Percentiles rank a stretch among this genome's conserved stretches.
Conservation (phyloP, 2,329 filamentous ascomycete genomes). For the Apiospora kogelbergensis region DNA sequence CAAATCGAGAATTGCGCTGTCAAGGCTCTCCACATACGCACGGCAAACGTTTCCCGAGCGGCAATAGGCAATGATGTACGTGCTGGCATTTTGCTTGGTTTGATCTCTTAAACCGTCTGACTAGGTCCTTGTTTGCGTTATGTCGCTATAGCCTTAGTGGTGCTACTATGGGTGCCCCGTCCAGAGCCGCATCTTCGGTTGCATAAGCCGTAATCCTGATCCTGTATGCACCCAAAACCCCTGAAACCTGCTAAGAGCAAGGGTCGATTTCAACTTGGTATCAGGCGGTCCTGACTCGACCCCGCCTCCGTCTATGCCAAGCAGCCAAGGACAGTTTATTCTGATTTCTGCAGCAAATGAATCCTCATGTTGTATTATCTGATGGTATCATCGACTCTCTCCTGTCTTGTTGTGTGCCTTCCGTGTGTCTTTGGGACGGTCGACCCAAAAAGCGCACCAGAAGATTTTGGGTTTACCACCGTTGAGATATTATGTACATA, state of each 20-base stretch:
- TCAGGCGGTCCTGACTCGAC: constrained; percentile 29
- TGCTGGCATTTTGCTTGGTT: not conserved
- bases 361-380: not conserved
- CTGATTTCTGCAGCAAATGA: not conserved
- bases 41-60: constrained; percentile 5
- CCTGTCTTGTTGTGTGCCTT: not conserved
- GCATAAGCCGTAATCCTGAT: constrained; percentile 7
- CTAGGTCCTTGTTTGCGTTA: not conserved
- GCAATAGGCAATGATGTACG: not conserved
- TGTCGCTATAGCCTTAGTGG: not conserved
- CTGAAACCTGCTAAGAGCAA: constrained; percentile 55
- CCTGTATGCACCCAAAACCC: constrained; percentile 27
- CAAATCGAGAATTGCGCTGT: not conserved
- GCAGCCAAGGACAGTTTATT: constrained; percentile 2
- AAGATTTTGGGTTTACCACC: not conserved
- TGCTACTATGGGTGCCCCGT: not conserved
- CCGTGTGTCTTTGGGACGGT: not conserved
- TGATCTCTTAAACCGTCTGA: not conserved
- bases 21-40: not conserved
- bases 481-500: not conserved
- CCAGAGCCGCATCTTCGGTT: constrained; percentile 9
- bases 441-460: not conserved
- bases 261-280: constrained; percentile 49
- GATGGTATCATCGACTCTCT: not conserved
- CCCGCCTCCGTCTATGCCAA: not conserved